phyloP scores from a whole-genome alignment of 2,329 filamentous ascomycete genomes.

The Colletotrichum phormii region DNA sequence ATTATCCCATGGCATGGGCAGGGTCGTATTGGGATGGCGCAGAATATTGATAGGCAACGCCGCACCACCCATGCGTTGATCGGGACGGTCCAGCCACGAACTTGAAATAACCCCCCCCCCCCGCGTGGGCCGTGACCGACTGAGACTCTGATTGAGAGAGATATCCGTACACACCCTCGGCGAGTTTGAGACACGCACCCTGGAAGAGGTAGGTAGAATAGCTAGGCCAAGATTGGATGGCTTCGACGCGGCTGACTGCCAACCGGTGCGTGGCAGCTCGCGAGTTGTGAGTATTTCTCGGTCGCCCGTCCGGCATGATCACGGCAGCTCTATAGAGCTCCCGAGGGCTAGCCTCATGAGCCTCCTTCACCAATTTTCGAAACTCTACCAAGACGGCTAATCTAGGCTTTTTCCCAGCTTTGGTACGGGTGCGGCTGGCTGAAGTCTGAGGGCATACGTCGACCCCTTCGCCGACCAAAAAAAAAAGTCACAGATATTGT shows the following conservation, averaged over 20 bases:
- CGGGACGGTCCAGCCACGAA: conserved; percentile 7
- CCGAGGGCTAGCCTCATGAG: background rate
- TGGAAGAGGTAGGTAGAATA: no score
- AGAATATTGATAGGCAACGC: conserved; percentile 11
- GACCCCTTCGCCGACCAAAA: background rate
- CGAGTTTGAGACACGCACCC: no score
- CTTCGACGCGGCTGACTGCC: background rate
- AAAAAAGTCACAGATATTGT: background rate
- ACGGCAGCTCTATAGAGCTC: conserved; percentile 6
- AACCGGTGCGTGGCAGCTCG: conserved; percentile 8
- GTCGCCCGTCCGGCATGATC: conserved; percentile 9
- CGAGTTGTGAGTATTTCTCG: background rate
- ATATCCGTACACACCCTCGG: no score
- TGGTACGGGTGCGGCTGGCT: background rate
- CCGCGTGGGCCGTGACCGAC: background rate
- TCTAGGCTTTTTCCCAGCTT: background rate
- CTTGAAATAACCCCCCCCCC: conserved; percentile 1
- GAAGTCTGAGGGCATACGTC: background rate
- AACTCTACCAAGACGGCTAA: background rate
- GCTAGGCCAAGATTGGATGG: background rate
- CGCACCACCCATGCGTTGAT: conserved; percentile 27
- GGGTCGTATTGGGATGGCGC: conserved; percentile 1
- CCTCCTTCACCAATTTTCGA: background rate
- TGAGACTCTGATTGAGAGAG: no score
- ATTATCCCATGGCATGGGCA: conserved; percentile 17